Evolutionary conservation across 2,329 filamentous ascomycete genomes (phyloP).

Genomic region (Eurotiales sp.): DNA sequence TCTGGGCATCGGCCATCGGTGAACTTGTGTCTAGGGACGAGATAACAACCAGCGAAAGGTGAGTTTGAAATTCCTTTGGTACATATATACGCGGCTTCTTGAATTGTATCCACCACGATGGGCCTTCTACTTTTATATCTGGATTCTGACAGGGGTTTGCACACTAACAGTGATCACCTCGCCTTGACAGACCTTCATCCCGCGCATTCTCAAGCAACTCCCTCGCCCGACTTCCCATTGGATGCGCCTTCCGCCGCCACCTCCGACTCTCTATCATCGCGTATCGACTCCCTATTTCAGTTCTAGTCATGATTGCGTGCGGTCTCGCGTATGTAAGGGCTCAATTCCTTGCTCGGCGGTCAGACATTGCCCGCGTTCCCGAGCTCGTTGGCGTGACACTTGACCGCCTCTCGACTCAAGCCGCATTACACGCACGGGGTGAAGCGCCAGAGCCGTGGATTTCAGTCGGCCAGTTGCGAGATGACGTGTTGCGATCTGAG

Average conservation of each 20-base stretch:
- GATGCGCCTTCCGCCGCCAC: constrained; percentile 47
- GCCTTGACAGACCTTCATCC: constrained; percentile 69
- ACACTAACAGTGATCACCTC: constrained; percentile 81
- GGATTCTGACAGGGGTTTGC: constrained; percentile 49
- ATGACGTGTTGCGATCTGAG: constrained; percentile 81
- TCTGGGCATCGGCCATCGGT: constrained; percentile 54
- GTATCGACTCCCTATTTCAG: constrained; percentile 49
- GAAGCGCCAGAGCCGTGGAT: constrained; percentile 72
- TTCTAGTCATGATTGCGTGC: constrained; percentile 44
- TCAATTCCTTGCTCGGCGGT: constrained; percentile 59
- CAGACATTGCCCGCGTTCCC: constrained; percentile 70
- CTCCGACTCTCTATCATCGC: constrained; percentile 47
- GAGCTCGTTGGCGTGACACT: constrained; percentile 79
- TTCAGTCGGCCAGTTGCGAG: constrained; percentile 81
- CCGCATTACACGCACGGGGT: constrained; percentile 68
- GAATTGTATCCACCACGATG: constrained; percentile 15
- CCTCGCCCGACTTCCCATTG: constrained; percentile 85
- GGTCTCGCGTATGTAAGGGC: constrained; percentile 61
- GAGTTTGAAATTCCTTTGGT: constrained; percentile 38
- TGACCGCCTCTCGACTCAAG: constrained; percentile 76
- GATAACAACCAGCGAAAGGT: constrained; percentile 56
- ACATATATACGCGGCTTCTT: constrained; percentile 18
- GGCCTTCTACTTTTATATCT: constrained; percentile 18
- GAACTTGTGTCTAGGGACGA: constrained; percentile 57
- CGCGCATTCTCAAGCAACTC: constrained; percentile 75